Evolutionary conservation across 768 basidiomycete species (phyloP).

Genomic region (Gymnopilus junonius): DNA sequence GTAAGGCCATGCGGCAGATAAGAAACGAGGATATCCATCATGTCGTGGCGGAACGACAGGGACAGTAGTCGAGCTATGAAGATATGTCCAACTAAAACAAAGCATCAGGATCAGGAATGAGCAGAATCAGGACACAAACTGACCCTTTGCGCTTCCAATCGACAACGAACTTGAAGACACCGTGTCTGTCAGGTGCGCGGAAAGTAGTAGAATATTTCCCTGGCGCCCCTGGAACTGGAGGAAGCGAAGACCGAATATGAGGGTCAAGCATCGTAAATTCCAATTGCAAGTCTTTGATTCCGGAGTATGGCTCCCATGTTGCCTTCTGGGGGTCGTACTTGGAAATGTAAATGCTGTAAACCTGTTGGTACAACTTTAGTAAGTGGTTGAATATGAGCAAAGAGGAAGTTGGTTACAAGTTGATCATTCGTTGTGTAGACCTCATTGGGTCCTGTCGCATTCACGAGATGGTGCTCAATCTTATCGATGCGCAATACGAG

Average conservation of each 20-base stretch:
- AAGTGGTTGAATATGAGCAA: slow-evolving; percentile 4
- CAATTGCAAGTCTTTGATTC: slow-evolving; percentile 81
- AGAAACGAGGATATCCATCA: slow-evolving; percentile 94
- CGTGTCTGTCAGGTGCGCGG: slow-evolving; percentile 92
- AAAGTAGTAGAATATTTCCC: slow-evolving; percentile 84
- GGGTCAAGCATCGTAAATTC: slow-evolving; percentile 99
- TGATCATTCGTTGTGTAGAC: slow-evolving; percentile 88
- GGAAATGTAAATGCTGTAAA: slow-evolving; percentile 76
- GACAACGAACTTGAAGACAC: slow-evolving; percentile 97
- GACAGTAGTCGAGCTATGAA: slow-evolving; percentile 75
- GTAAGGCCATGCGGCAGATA: slow-evolving; percentile 96
- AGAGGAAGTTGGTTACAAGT: slow-evolving; percentile 54
- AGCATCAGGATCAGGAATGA: background rate
- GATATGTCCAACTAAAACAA: slow-evolving; percentile 66
- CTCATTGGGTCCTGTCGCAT: slow-evolving; percentile 63
- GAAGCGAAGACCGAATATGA: slow-evolving; percentile 83
- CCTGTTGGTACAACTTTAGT: slow-evolving; percentile 43
- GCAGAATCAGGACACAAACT: slow-evolving; percentile 27
- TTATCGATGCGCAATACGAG: slow-evolving; percentile 79
- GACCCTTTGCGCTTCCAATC: slow-evolving; percentile 91
- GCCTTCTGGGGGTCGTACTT: slow-evolving; percentile 58
- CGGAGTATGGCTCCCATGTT: slow-evolving; percentile 75
- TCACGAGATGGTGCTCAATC: slow-evolving; percentile 73
- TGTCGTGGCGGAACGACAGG: slow-evolving; percentile 93
- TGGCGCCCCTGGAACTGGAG: slow-evolving; percentile 54